These are phyloP conservation scores for Kurtzmaniella quercitrusa DNA, from an alignment of 1,139 yeast genomes.

Conservation along the genomic window DNA sequence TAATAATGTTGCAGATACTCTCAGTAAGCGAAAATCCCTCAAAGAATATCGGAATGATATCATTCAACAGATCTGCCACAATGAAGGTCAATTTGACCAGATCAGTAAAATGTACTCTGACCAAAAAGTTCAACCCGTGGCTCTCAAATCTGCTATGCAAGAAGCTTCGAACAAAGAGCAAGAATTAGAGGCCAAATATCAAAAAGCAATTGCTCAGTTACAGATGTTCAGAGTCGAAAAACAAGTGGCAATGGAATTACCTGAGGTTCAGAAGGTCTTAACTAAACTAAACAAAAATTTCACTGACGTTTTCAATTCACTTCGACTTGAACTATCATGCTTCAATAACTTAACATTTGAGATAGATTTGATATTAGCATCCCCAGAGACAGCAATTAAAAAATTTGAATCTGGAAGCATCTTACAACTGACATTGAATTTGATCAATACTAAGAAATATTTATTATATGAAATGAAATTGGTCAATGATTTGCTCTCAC, in stretches of 20 bases:
- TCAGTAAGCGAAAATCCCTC: not conserved
- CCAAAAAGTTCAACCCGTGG: not conserved
- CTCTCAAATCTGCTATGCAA: not conserved
- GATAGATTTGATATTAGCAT: conserved; percentile 6
- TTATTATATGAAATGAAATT: conserved; percentile 7
- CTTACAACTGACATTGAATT: not conserved
- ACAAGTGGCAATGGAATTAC: not conserved
- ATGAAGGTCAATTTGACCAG: not conserved
- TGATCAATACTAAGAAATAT: conserved; percentile 4
- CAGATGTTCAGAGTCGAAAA: not conserved
- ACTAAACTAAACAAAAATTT: conserved; percentile 8
- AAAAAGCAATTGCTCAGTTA: not conserved
- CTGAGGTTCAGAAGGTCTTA: conserved; percentile 5
- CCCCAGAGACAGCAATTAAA: not conserved
- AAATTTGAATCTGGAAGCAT: not conserved
- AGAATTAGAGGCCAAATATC: not conserved
- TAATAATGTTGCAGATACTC: not conserved
- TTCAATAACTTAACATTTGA: conserved; percentile 2
- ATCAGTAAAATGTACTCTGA: not conserved
- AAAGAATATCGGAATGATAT: not conserved
- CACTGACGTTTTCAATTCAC: conserved; percentile 5
- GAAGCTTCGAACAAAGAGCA: conserved; percentile 1
- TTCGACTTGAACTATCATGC: not conserved
- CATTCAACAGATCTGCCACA: not conserved
- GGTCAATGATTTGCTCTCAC: conserved; percentile 5